A percentile compares a stretch with the other conserved stretches of the same genome.
These are phyloP conservation scores for Fusarium penzigii DNA, from an alignment of 2,329 filamentous ascomycete species.

Conservation along the genomic window DNA sequence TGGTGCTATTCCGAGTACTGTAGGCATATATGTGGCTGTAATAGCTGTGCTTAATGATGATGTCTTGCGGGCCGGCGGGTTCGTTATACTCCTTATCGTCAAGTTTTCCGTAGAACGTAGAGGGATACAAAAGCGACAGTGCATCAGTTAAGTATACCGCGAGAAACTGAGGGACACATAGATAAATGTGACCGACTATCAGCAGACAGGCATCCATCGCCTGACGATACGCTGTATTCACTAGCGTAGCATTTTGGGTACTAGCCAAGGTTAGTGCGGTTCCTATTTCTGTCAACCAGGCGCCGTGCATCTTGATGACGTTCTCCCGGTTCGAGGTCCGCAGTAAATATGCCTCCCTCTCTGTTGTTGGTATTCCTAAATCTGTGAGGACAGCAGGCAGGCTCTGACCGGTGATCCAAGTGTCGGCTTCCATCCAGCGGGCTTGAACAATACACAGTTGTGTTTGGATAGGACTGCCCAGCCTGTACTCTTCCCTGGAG, in stretches of 20 bases:
- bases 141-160: not conserved
- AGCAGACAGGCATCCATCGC: not conserved
- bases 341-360: not conserved
- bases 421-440: conserved; percentile 1
- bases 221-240: not conserved
- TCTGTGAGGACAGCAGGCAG: not conserved
- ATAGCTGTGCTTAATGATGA: not conserved
- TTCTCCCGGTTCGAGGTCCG: not conserved
- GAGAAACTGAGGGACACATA: not conserved
- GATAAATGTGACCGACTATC: not conserved
- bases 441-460: conserved; percentile 5
- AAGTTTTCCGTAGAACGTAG: too few relatives aligned
- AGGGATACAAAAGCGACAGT: not conserved
- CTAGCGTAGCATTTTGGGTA: not conserved
- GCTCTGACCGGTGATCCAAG: not conserved
- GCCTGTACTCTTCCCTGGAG: too few relatives aligned
- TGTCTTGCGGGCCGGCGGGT: not conserved
- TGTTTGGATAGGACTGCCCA: not conserved
- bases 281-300: not conserved
- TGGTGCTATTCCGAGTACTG: not conserved
- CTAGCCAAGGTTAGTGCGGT: not conserved
- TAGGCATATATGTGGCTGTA: conserved; percentile 1
- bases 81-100: not conserved
- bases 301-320: not conserved
- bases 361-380: not conserved